These are phyloP conservation scores for Hamiltosporidium magnivora DNA, from an alignment of 371 early-diverging fungal genomes.

Conservation along the genomic window DNA sequence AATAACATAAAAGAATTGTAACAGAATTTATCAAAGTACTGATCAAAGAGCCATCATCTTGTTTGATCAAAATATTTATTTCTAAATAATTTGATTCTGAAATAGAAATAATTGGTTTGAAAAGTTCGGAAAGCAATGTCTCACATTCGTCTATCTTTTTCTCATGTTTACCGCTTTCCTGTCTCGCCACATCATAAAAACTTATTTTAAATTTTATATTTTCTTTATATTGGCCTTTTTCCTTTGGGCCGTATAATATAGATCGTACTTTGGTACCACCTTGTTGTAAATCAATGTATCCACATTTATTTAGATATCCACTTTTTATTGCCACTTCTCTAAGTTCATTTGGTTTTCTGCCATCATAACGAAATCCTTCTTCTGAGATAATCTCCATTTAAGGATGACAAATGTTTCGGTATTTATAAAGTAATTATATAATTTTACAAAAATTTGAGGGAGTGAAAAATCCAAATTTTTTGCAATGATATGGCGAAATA, in stretches of 20 bases:
- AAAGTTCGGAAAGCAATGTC: constrained; percentile 15
- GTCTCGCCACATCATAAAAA: constrained; percentile 13
- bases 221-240: constrained; percentile 3
- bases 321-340: constrained; percentile 5
- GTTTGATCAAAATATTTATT: constrained; percentile 19
- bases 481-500: no score
- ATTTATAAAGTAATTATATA: no score
- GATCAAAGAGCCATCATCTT: constrained; percentile 34
- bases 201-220: constrained; percentile 18
- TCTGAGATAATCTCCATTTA: constrained; percentile 14
- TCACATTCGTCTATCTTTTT: constrained; percentile 11
- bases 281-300: constrained; percentile 2
- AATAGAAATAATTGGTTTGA: constrained; percentile 10
- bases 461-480: no score
- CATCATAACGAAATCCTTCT: constrained; percentile 23
- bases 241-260: neutral
- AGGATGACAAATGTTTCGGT: neutral
- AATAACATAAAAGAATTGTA: constrained; percentile 19
- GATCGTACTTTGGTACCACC: constrained; percentile 18
- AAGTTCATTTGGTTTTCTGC: constrained; percentile 15
- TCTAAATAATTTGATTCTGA: constrained; percentile 6
- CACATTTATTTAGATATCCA: neutral
- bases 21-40: constrained; percentile 28
- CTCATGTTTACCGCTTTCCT: constrained; percentile 9
- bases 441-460: no score